Percentiles rank a stretch among this genome's conserved stretches.
These are phyloP conservation scores for Neonectria punicea DNA, from an alignment of 2,329 filamentous ascomycete species.

Conservation along the genomic window DNA sequence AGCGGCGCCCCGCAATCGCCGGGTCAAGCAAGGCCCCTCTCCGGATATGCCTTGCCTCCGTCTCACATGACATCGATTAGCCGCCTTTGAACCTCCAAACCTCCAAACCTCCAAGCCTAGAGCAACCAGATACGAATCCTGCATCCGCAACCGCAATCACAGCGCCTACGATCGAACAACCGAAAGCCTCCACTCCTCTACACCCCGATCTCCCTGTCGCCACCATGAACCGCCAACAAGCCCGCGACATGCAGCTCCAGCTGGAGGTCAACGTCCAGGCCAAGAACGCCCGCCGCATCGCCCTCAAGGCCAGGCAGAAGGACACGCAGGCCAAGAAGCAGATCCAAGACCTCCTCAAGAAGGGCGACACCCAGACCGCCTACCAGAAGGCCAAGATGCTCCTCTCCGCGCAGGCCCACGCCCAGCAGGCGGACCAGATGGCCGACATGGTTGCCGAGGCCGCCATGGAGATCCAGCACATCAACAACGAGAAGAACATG, in stretches of 20 bases:
- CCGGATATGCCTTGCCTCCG: slow-evolving; percentile 9
- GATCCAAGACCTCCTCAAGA: slow-evolving; percentile 71
- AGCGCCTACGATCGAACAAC: background rate
- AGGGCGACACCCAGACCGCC: slow-evolving; percentile 71
- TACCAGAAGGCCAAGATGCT: slow-evolving; percentile 73
- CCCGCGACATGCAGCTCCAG: slow-evolving; percentile 71
- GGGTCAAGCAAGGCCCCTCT: background rate
- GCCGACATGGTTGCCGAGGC: slow-evolving; percentile 72
- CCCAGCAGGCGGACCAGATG: slow-evolving; percentile 72
- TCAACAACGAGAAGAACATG: slow-evolving; percentile 63
- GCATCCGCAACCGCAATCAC: background rate
- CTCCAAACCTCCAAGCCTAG: background rate
- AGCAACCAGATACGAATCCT: background rate
- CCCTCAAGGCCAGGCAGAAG: slow-evolving; percentile 69
- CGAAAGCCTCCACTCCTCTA: background rate
- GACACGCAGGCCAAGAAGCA: slow-evolving; percentile 71
- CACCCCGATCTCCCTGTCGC: background rate
- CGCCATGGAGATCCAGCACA: slow-evolving; percentile 69
- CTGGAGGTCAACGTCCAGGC: slow-evolving; percentile 72
- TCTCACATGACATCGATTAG: slow-evolving; percentile 40
- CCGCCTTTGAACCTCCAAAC: slow-evolving; percentile 13
- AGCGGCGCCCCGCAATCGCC: slow-evolving; percentile 21
- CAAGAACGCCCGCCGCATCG: slow-evolving; percentile 70
- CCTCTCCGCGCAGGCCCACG: slow-evolving; percentile 69
- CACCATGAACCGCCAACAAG: slow-evolving; percentile 68